phyloP scores from a whole-genome alignment of 805 yeast species.

The Yamadazyma takamatsuzukensis region DNA sequence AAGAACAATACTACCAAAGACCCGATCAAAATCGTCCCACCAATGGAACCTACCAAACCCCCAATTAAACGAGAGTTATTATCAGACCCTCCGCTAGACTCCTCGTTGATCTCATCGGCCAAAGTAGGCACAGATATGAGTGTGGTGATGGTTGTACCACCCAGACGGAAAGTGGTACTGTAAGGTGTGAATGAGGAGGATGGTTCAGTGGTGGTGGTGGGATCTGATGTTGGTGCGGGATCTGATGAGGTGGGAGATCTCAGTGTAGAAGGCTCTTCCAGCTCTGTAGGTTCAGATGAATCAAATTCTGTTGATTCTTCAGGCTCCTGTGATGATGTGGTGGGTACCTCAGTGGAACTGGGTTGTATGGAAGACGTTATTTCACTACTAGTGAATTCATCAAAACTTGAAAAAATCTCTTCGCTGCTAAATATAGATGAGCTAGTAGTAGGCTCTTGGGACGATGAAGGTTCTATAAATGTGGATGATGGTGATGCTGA shows the following conservation, averaged over 20 bases:
- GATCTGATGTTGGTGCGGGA: too few relatives aligned
- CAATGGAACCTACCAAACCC: conserved; percentile 44
- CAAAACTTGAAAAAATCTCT: too few relatives aligned
- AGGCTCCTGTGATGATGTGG: too few relatives aligned
- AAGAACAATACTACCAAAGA: conserved; percentile 32
- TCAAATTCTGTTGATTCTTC: too few relatives aligned
- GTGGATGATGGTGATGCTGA: conserved; percentile 6
- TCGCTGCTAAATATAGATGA: too few relatives aligned
- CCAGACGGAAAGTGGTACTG: conserved; percentile 11
- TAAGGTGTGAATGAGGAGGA: conserved; percentile 10
- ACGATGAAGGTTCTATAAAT: conserved; percentile 1
- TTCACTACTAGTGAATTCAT: too few relatives aligned
- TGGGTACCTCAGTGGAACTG: too few relatives aligned
- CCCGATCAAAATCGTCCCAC: conserved; percentile 42
- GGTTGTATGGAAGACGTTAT: too few relatives aligned
- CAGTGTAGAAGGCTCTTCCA: too few relatives aligned
- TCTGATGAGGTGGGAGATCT: too few relatives aligned
- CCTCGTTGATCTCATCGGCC: conserved; percentile 9
- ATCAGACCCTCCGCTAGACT: conserved; percentile 12
- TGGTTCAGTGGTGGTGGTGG: conserved; percentile 4
- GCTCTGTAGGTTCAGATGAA: too few relatives aligned
- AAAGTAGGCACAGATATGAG: conserved; percentile 35
- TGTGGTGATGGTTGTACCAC: conserved; percentile 39
- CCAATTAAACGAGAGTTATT: conserved; percentile 38
- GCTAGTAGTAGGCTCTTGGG: too few relatives aligned